A percentile compares a stretch with the other conserved stretches of the same genome.
Evolutionary conservation across 306 rosid genomes (phyloP).

Genomic region (Vicia faba): DNA sequence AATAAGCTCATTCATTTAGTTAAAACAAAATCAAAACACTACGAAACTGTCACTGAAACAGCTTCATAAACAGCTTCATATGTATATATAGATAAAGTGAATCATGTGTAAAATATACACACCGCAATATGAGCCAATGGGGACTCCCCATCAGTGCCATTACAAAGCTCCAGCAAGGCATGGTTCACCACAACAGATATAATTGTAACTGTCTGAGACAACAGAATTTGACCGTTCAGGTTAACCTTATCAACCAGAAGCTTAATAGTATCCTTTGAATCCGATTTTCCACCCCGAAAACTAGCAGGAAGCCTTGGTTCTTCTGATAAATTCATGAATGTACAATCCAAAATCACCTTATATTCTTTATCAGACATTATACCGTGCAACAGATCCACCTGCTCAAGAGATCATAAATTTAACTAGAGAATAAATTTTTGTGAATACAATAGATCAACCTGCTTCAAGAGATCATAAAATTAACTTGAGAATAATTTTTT

Average conservation of each 20-base stretch:
- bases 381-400: slow-evolving; percentile 85
- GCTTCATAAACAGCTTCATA: no score
- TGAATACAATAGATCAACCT: slow-evolving; percentile 80
- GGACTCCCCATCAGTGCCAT: slow-evolving; percentile 68
- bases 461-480: slow-evolving; percentile 41
- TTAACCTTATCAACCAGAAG: slow-evolving; percentile 95
- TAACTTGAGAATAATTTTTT: slow-evolving; percentile 23
- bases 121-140: slow-evolving; percentile 89
- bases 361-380: slow-evolving; percentile 91
- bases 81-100: slow-evolving; percentile 3
- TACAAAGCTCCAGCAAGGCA: slow-evolving; percentile 86
- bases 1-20: slow-evolving; percentile 5
- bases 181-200: slow-evolving; percentile 67
- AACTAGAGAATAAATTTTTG: slow-evolving; percentile 14
- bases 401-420: slow-evolving; percentile 43
- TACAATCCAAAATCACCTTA: slow-evolving; percentile 91
- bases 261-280: slow-evolving; percentile 67
- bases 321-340: slow-evolving; percentile 73
- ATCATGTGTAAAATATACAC: slow-evolving; percentile 19
- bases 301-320: slow-evolving; percentile 86
- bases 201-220: slow-evolving; percentile 82
- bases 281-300: slow-evolving; percentile 84
- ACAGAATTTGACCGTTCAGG: slow-evolving; percentile 69
- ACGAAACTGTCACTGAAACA: not conserved
- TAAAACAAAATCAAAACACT: slow-evolving; percentile 3